A percentile compares a stretch with the other conserved stretches of the same genome.
These are phyloP conservation scores for Plasmodium falciparum DNA, from an alignment of 169 alveolate genomes.

Conservation along the genomic window DNA sequence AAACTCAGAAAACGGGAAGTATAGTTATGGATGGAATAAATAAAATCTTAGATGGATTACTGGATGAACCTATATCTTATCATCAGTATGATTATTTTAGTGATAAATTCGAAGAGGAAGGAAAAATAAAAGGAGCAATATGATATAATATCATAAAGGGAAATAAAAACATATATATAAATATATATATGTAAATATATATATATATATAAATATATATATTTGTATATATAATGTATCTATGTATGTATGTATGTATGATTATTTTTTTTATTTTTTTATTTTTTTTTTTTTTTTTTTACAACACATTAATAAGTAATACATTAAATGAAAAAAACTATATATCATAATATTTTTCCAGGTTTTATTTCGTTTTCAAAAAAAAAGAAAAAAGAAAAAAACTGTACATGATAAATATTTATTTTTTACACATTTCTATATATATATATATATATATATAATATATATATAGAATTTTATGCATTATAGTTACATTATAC, in stretches of 20 bases:
- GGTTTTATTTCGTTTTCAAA: no score
- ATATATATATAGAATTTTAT: no score
- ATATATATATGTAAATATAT: not conserved
- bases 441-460: no score
- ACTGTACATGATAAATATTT: no score
- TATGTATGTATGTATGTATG: conserved; percentile 9
- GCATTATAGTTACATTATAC: no score
- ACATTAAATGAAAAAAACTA: no score
- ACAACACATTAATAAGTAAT: no score
- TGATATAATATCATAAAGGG: not conserved
- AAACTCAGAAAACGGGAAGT: conserved; percentile 64
- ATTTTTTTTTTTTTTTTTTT: no score
- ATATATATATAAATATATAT: not conserved
- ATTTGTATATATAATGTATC: conserved; percentile 1
- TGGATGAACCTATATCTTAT: conserved; percentile 66
- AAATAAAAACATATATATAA: not conserved
- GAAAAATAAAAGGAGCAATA: not conserved
- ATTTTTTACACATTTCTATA: no score
- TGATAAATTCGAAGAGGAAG: conserved; percentile 8
- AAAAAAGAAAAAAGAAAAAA: no score
- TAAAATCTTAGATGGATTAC: conserved; percentile 40
- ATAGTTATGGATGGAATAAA: conserved; percentile 60
- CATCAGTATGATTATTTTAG: conserved; percentile 45
- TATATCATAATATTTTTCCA: no score
- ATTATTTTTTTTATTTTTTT: not conserved